A percentile compares a stretch with the other conserved stretches of the same genome.
These are phyloP conservation scores for Musa itinerans DNA, from an alignment of 176 grass and related monocot species.

Conservation along the genomic window DNA sequence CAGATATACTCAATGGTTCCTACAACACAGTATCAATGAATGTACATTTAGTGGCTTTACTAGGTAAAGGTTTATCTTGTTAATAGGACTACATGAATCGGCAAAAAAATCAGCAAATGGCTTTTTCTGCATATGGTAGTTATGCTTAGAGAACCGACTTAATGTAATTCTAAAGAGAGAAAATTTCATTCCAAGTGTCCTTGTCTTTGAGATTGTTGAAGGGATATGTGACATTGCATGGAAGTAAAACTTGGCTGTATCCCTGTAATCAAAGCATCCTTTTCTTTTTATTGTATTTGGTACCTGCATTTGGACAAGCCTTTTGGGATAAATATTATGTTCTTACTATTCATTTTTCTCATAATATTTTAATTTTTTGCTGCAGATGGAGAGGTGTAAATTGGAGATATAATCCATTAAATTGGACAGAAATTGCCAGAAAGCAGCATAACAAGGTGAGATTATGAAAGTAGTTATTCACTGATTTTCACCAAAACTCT, in stretches of 20 bases:
- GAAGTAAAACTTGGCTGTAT: no score
- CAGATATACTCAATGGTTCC: neutral
- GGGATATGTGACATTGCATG: neutral
- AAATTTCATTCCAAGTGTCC: neutral
- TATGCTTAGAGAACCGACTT: neutral
- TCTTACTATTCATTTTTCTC: neutral
- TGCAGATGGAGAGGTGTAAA: constrained; percentile 67
- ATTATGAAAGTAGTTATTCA: neutral
- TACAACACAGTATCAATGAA: neutral
- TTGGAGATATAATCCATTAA: constrained; percentile 32
- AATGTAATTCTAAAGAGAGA: neutral
- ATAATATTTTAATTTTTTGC: constrained; percentile 10
- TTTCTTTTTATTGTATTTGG: neutral
- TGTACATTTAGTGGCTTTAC: neutral
- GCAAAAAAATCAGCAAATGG: neutral
- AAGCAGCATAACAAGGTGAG: constrained; percentile 61
- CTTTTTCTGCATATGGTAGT: neutral
- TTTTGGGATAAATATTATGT: neutral
- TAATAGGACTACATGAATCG: neutral
- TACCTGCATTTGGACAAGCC: neutral
- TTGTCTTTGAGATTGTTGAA: neutral
- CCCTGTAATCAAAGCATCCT: no score
- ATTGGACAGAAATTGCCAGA: constrained; percentile 49
- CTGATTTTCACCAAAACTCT: neutral
- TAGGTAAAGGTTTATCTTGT: neutral